phyloP scores from a whole-genome alignment of 2,329 filamentous ascomycete genomes.

The Fusarium sp. region DNA sequence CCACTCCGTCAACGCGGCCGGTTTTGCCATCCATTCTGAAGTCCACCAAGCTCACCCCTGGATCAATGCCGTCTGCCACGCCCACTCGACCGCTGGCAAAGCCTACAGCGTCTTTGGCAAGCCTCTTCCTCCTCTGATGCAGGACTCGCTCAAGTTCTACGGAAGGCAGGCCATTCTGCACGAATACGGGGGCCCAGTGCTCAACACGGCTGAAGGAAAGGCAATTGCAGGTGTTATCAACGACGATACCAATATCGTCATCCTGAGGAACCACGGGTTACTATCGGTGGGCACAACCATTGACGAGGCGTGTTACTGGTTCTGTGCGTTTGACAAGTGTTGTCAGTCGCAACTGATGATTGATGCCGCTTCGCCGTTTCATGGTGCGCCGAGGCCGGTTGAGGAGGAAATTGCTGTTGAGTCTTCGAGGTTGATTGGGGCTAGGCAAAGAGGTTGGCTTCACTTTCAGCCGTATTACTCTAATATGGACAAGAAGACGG shows the following conservation, averaged over 20 bases:
- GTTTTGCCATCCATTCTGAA: conserved; percentile 10
- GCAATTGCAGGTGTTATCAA: not conserved
- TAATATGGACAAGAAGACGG: not conserved
- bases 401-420: not conserved
- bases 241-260: not conserved
- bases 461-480: not conserved
- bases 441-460: not conserved
- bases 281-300: not conserved
- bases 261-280: not conserved
- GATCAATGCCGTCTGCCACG: conserved; percentile 6
- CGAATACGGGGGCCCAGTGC: not conserved
- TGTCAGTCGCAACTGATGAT: not conserved
- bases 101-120: conserved; percentile 7
- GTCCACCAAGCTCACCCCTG: conserved; percentile 12
- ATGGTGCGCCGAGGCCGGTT: not conserved
- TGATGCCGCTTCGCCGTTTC: not conserved
- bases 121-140: not conserved
- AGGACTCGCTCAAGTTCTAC: not conserved
- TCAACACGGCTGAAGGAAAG: not conserved
- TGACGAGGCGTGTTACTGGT: not conserved
- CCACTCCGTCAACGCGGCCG: conserved; percentile 8
- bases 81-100: conserved; percentile 6
- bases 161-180: not conserved
- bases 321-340: not conserved
- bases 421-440: not conserved